Base-by-base conservation (phyloP, 345 rosid species). In the Combretum micranthum region DNA sequence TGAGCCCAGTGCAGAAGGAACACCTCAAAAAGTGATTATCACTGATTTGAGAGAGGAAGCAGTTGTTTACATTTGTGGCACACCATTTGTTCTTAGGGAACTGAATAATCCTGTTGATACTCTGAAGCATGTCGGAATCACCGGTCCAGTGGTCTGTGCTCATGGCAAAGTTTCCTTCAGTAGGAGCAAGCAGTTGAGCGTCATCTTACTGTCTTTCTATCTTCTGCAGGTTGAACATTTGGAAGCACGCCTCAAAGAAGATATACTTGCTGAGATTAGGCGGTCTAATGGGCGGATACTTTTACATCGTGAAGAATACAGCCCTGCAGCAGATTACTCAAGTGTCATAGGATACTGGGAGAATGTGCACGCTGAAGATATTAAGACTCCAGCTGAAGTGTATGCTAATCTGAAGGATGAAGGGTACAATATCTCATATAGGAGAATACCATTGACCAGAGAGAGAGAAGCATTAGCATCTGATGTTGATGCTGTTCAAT, bases 41-140 rank as follows among this genome's bases (percentile, higher is more conserved):
- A 93, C 87, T 47, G 96, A 93, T 73, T 71, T 89, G 42, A 83
- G 97, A 80, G 97, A 93, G 84, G 99, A 93, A 65, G 89, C 91
- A 26, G 91, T 83, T 71, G 96, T 89, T 67, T 93, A 89, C 80
- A 89, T 93, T 56, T 82, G 82, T 73, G 96, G 89, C 57, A 82
- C 84, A 18, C 97, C 97, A 39, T 93, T 89, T 79, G 97, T 87
- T 63, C 83, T 84, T 59, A 77, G 97, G 76, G 94, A 88, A 70
- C 78, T 88, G 44, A 85, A 82, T 67, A 92, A 92, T 74, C 99
- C 94, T 57, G 94, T 86, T 37, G 89, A 92, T 56, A 80, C 96
- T 2, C 90, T 92, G 46, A 92, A 88, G 83, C 97, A 92, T 73
- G 92, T 82, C 12, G 96, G 96, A 64, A 88, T 88, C 39, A 84